Evolutionary conservation across 345 rosid genomes (phyloP), one percentile per base, ranked within the genome.

Genomic region (Theobroma cacao): DNA sequence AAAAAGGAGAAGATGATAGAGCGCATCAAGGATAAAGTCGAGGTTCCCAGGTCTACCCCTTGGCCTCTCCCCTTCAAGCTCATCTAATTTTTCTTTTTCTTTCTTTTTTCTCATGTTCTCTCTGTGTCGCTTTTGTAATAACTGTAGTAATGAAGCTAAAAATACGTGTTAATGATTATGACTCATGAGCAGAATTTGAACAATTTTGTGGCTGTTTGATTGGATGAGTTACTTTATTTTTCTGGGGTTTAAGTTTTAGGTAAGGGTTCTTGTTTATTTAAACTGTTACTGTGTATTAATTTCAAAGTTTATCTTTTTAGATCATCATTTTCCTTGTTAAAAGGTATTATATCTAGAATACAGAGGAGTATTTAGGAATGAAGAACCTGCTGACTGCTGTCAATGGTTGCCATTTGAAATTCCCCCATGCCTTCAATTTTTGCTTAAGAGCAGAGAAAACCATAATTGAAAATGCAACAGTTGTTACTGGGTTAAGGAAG

Each of bases 41-140:
- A 97, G 83, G 88, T 94, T 38, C 99, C 98, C 84, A 93, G 95
- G 91, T 94, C 98, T 45, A 97, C 98, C 65, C 98, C 99, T 48
- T 97, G 98, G 99, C 99, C 98, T 83, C 97, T 94, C 38, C 98
- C 98, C 80, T 97, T 96, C 91, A 96, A 92, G 90, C 94, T 96
- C 88, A 91, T 94, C 77, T 96, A 83, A 86, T 56, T 28, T 66
- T 58, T 13, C 34, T 52, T 31, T 8, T 2, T 55, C 18, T 63
- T 47, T 1, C 33, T 31, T 13, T 4, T 10, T 67, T 9, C 41
- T 43, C 20, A 24, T 15, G 20, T 38, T 0, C 17, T 5, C 10
- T 5, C 5, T 33, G 33, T 33, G 17, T 15, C 12, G 17, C 41
- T 69, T 22, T 11, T 67, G 56, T 68, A 45, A 13, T 26, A 4